Conservation (phyloP, 768 basidiomycete genomes). For the Naematelia encephala region DNA sequence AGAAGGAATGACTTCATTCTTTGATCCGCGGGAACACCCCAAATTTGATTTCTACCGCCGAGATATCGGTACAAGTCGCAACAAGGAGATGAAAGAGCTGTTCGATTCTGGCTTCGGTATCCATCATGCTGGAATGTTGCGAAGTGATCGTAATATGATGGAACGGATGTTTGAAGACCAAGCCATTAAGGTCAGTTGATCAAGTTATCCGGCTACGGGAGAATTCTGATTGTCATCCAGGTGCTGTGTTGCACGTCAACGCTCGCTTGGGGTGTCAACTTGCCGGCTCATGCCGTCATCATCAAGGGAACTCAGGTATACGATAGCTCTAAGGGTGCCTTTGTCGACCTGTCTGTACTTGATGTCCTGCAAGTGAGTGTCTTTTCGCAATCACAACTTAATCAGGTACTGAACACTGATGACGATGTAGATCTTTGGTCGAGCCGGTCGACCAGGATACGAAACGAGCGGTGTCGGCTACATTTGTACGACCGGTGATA, state of each 20-base stretch:
- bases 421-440: constrained; percentile 73
- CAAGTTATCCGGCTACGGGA: neutral
- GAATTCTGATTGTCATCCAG: constrained; percentile 52
- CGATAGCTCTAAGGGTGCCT: constrained; percentile 81
- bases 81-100: constrained; percentile 94
- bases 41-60: constrained; percentile 71
- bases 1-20: constrained; percentile 72
- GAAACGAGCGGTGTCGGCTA: constrained; percentile 91
- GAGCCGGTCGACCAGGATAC: constrained; percentile 68
- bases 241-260: constrained; percentile 98
- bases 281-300: constrained; percentile 94
- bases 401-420: neutral
- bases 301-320: constrained; percentile 99
- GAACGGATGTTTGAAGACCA: constrained; percentile 87
- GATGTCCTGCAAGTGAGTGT: constrained; percentile 71
- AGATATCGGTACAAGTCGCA: constrained; percentile 73
- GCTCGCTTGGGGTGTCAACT: constrained; percentile 97
- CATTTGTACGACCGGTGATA: constrained; percentile 92
- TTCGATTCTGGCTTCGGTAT: constrained; percentile 93
- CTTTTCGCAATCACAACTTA: neutral
- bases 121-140: constrained; percentile 96
- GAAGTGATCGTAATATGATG: constrained; percentile 90
- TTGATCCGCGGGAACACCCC: constrained; percentile 76
- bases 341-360: constrained; percentile 86
- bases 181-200: constrained; percentile 73